Base-by-base conservation (phyloP, 2,329 filamentous ascomycete genomes). In the Blastomyces parvus region DNA sequence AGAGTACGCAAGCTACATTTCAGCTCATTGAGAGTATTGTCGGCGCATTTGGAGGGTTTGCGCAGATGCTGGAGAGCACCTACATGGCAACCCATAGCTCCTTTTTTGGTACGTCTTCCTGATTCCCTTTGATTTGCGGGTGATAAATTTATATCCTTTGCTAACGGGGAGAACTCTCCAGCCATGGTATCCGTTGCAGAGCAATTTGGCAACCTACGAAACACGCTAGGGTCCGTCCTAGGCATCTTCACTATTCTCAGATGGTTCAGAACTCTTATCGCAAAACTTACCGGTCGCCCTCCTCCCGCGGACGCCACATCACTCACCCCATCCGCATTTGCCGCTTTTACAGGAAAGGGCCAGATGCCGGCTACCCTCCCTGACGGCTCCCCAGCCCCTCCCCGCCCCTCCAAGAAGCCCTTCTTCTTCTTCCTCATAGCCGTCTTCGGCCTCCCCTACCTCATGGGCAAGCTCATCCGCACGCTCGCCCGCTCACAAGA, bases 41-140 rank as follows among this genome's bases (percentile, higher is more conserved):
- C 17, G 90, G 91, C 30, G 92, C 94, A 2, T 99, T 99, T 80
- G 92, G 92, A 25, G 94, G 95, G 0, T 97, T 99, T 74, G 91
- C 95, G 14, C 94, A 99, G 80, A 99, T 99, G 94, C 83, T 99
- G 36, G 94, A 99, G 79, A 97, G 94, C 80, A 97, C 94, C 13
- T 99, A 97, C 72, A 99, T 99, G 95, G 94, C 95, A 38, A 99
- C 94, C 0, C 94, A 99, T 77, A 97, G 92, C 6, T 96, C 91
- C 62, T 99, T 99, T 77, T 99, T 97, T 72, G 92, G 91, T 96
- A 84, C 71, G 88, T 78, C 17, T 60, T n/a, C 40, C 50, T 22
- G n/a, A 17, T 13, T 60, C 44, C 22, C 48, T 55, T 36, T 33
- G 30, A 36, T 36, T 30, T 55, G 19, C 33, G 52, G 30, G 27